Evolutionary conservation across 495 filamentous ascomycete genomes (phyloP).

Genomic region (Clavariopsis aquatica): DNA sequence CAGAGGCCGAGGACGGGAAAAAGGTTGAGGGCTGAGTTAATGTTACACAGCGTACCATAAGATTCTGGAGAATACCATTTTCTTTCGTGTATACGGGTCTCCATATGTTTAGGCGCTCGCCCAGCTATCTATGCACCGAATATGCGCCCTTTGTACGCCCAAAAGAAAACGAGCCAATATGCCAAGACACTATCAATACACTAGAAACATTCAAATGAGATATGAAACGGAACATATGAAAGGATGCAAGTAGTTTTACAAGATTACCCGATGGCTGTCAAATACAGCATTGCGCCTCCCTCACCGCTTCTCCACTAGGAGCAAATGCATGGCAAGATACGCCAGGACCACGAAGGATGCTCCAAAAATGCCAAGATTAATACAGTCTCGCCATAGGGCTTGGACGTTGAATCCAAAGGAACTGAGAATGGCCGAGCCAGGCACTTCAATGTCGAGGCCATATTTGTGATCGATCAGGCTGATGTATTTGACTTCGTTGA

Average conservation of each 20-base stretch:
- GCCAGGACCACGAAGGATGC: slow-evolving; percentile 83
- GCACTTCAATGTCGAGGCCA: slow-evolving; percentile 93
- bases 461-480: slow-evolving; percentile 88
- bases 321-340: slow-evolving; percentile 88
- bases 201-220: not conserved
- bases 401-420: slow-evolving; percentile 86
- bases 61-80: not conserved
- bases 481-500: slow-evolving; percentile 94
- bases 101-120: not conserved
- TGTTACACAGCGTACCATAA: too few species aligned
- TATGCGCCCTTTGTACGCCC: not conserved
- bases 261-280: not conserved
- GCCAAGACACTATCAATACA: slow-evolving; percentile 1
- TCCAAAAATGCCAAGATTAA: slow-evolving; percentile 79
- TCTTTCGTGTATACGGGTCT: not conserved
- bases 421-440: slow-evolving; percentile 89
- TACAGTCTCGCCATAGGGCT: slow-evolving; percentile 82
- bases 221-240: not conserved
- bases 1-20: not conserved
- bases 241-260: slow-evolving; percentile 2
- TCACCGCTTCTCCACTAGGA: slow-evolving; percentile 88
- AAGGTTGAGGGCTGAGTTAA: not conserved
- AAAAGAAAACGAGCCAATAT: not conserved
- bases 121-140: slow-evolving; percentile 4
- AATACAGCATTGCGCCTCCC: not conserved